Base-by-base conservation (phyloP, 2,329 filamentous ascomycete species). In the Nemania bipapillata region DNA sequence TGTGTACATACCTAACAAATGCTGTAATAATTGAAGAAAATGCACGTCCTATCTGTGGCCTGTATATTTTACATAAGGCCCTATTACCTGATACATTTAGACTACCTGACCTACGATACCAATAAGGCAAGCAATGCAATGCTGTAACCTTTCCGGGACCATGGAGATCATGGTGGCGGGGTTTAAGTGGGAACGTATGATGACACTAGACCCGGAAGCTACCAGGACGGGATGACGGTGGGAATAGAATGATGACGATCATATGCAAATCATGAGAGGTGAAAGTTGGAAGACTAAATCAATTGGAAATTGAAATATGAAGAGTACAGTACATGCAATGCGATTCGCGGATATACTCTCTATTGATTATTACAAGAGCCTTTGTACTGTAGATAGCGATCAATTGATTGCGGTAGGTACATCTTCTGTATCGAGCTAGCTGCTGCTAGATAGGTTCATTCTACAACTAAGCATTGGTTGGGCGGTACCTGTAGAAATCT, bases 191-290 rank as follows among this genome's bases (percentile, higher is more conserved):
- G 37, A 53, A 50, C 53, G 22, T 63, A 59, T 50, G 22, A 55
- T 26, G 22, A 26, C 28, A 20, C 53, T 49, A 30, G 50, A 63
- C 54, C 17, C 35, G 66, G 65, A 53, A 53, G 63, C 62, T 65
- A 61, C 56, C 50, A 56, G 40, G 50, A 57, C 52, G 45, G 56
- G 56, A 61, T 65, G 62, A 65, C 52, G 56, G 32, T 52, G 49
- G 20, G n/a, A 11, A 26, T 45, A 50, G 40, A 55, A 65, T 37
- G 4, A 60, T 60, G 55, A 68, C 49, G 47, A 60, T 53, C 50
- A 45, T 52, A 61, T 65, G 40, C 37, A 56, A 55, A 42, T 32
- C 22, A 53, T 15, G 37, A 32, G 5, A 49, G 26, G 17, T 53
- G 26, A 53, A 53, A 6, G n/a, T n/a, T n/a, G n/a, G n/a, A n/a